These are phyloP conservation scores for Teunomyces stri DNA, from an alignment of 805 yeast species.

Conservation along the genomic window DNA sequence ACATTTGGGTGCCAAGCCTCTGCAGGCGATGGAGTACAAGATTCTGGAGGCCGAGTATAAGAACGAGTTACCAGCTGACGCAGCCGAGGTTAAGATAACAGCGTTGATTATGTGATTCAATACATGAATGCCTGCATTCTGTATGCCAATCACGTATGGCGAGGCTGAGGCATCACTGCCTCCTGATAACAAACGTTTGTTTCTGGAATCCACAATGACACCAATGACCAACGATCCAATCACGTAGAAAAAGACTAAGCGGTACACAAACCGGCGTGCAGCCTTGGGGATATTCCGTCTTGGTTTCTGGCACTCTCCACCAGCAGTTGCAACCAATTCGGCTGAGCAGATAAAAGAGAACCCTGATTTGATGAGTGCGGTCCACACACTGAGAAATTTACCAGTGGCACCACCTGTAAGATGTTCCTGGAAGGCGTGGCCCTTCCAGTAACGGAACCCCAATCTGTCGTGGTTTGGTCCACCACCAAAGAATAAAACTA, in stretches of 20 bases:
- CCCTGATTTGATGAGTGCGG: constrained; percentile 26
- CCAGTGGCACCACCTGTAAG: constrained; percentile 31
- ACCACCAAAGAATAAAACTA: constrained; percentile 39
- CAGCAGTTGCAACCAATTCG: constrained; percentile 52
- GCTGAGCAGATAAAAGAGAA: constrained; percentile 38
- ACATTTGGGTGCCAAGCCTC: constrained; percentile 55
- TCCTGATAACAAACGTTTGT: constrained; percentile 21
- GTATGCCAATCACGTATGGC: constrained; percentile 84
- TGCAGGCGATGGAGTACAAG: constrained; percentile 46
- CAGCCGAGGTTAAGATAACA: constrained; percentile 64
- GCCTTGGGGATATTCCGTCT: constrained; percentile 63
- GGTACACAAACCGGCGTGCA: constrained; percentile 54
- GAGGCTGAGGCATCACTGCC: constrained; percentile 45
- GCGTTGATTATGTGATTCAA: constrained; percentile 80
- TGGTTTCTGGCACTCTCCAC: constrained; percentile 60
- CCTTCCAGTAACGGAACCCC: constrained; percentile 46
- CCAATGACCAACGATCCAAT: constrained; percentile 41
- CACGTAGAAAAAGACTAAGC: constrained; percentile 42
- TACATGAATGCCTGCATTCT: constrained; percentile 57
- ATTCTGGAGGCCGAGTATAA: constrained; percentile 69
- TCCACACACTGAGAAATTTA: constrained; percentile 21
- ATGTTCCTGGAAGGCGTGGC: constrained; percentile 41
- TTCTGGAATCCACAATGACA: constrained; percentile 32
- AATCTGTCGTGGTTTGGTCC: constrained; percentile 38
- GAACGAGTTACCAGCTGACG: constrained; percentile 49